Evolutionary conservation across 306 rosid genomes (phyloP).

Genomic region (Ceratonia siliqua): DNA sequence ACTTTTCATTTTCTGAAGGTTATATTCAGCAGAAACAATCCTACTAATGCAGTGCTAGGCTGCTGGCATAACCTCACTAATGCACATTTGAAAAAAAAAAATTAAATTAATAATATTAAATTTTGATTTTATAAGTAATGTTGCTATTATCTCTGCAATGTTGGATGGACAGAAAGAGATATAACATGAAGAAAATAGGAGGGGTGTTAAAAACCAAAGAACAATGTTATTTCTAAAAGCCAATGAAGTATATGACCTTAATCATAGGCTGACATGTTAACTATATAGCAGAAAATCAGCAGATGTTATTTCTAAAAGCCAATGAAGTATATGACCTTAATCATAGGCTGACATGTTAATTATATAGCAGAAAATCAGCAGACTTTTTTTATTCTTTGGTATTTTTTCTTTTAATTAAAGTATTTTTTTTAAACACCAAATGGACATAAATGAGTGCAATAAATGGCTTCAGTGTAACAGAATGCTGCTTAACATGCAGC

Average conservation of each 20-base stretch:
- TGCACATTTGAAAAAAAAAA: neutral
- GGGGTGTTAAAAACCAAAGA: neutral
- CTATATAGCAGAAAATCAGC: no score
- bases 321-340: neutral
- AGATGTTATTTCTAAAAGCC: neutral
- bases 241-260: neutral
- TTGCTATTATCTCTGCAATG: neutral
- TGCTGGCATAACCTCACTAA: neutral
- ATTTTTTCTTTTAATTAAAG: neutral
- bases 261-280: neutral
- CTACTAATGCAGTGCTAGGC: neutral
- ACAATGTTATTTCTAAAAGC: neutral
- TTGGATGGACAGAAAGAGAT: neutral
- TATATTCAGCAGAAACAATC: neutral
- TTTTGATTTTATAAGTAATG: neutral
- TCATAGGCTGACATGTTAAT: neutral
- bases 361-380: no score
- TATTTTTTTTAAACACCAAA: neutral
- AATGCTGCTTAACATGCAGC: neutral
- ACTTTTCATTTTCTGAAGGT: neutral
- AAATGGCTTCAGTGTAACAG: neutral
- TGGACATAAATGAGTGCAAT: neutral
- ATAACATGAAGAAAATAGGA: neutral
- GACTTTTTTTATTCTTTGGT: neutral
- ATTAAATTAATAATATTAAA: neutral